Base-by-base conservation (phyloP, 495 filamentous ascomycete genomes). In the Lineolata rhizophorae region DNA sequence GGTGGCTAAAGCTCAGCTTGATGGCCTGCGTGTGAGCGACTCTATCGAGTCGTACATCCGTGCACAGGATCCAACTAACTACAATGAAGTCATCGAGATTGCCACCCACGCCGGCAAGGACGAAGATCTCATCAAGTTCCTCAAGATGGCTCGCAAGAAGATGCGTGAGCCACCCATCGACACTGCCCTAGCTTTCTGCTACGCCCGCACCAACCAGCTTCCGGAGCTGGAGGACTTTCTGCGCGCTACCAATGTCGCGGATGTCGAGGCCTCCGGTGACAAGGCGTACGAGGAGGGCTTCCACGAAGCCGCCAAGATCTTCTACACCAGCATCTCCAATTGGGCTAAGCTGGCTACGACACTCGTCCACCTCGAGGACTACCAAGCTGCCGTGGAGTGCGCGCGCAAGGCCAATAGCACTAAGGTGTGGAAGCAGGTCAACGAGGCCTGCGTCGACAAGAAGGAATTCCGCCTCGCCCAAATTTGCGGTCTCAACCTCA, bases 351-450 rank as follows among this genome's bases (percentile, higher is more conserved):
- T 99, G 39, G 87, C 90, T 3, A 94, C 90, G 9, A 95, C 90
- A 17, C 61, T 94, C 36, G 90, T 99, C 14, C 85, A 94, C 52
- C 67, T 99, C 5, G 76, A 76, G 45, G 90, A 99, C 33, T 94
- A 99, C 58, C 90, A 99, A 52, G 82, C 83, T 34, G 90, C 90
- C 18, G 90, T 99, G 20, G 90, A 99, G 55, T 95, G 84, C 46
- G 90, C 90, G 16, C 80, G 90, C 48, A 95, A 95, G 58, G 90
- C 90, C 49, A 99, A 95, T 63, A 99, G 83, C 60, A 82, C 90
- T 57, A 93, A 91, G 63, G 90, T 99, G 34, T 99, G 90, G 90
- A 92, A 84, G 59, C 81, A 99, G 55, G 90, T 99, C 42, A 91
- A 95, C 54, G 76, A 77, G 49, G 90, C 87, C 21, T 99, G 90